A percentile compares a stretch with the other conserved stretches of the same genome.
These are phyloP conservation scores for Coemansia sp. DNA, from an alignment of 192 early-diverging fungal genomes.

Conservation along the genomic window DNA sequence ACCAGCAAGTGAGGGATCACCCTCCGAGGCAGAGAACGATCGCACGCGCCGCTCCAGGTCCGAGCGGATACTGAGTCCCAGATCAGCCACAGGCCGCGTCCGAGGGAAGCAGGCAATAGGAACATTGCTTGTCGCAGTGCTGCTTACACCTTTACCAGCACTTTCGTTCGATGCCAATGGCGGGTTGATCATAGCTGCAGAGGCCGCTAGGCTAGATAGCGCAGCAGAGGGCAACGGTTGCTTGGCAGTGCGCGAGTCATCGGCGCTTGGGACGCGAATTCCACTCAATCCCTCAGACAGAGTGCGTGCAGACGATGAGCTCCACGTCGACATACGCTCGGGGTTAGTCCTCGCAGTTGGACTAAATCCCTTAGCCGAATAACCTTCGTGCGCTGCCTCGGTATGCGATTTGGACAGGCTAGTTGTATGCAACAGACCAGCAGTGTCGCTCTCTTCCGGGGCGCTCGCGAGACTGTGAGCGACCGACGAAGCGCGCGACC, in stretches of 20 bases:
- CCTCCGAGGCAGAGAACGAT: conserved; percentile 49
- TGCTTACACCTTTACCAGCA: not conserved
- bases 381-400: not conserved
- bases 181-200: conserved; percentile 29
- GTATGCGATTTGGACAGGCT: not conserved
- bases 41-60: conserved; percentile 50
- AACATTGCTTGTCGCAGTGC: not conserved
- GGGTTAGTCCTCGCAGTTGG: conserved; percentile 25
- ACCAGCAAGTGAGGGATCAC: conserved; percentile 4
- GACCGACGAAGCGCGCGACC: conserved; percentile 32
- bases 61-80: conserved; percentile 47
- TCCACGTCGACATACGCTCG: conserved; percentile 54
- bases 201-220: conserved; percentile 32
- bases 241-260: conserved; percentile 28
- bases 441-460: conserved; percentile 23
- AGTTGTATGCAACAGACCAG: not conserved
- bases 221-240: conserved; percentile 29
- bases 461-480: conserved; percentile 32
- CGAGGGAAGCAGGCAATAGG: conserved; percentile 4
- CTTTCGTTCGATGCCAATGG: conserved; percentile 3
- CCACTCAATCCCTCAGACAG: conserved; percentile 29
- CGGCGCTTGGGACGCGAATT: conserved; percentile 21
- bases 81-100: conserved; percentile 25
- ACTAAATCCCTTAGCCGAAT: conserved; percentile 11
- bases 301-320: conserved; percentile 44